These are phyloP conservation scores for Yarrowia sp. DNA, from an alignment of 805 yeast species.

Conservation along the genomic window DNA sequence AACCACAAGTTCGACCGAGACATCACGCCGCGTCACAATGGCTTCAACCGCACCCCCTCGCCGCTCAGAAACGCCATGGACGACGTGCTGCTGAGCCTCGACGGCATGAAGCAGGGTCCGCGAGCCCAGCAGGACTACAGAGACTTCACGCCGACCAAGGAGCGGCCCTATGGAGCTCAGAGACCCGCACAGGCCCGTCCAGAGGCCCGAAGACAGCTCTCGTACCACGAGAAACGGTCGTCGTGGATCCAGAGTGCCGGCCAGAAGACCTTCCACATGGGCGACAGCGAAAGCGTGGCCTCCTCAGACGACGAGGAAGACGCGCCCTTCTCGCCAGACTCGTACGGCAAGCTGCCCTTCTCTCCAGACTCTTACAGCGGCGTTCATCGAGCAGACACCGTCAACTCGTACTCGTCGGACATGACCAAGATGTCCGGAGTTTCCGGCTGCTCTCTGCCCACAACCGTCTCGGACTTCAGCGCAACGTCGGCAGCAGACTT, in stretches of 20 bases:
- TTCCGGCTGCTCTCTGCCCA: constrained; percentile 16
- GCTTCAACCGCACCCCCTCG: constrained; percentile 35
- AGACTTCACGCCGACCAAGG: constrained; percentile 9
- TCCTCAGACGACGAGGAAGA: constrained; percentile 10
- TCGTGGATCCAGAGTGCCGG: constrained; percentile 28
- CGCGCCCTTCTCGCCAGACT: constrained; percentile 6
- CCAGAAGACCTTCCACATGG: constrained; percentile 15
- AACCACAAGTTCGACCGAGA: constrained; percentile 1
- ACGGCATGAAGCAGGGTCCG: constrained; percentile 31
- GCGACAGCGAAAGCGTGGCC: background rate
- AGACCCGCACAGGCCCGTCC: background rate
- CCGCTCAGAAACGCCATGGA: constrained; percentile 40
- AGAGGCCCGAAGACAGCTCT: constrained; percentile 1
- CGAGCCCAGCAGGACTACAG: background rate
- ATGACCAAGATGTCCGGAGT: constrained; percentile 17
- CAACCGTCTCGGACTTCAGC: background rate
- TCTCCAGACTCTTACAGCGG: constrained; percentile 6
- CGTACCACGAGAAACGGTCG: constrained; percentile 25
- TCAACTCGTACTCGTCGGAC: constrained; percentile 1
- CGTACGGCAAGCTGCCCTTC: constrained; percentile 2
- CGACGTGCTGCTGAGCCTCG: constrained; percentile 37
- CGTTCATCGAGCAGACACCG: constrained; percentile 8
- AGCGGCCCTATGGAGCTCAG: background rate
- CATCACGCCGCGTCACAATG: constrained; percentile 25
- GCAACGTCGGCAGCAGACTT: constrained; percentile 17